Evolutionary conservation across 192 early-diverging fungal genomes (phyloP).

Genomic region (Coemansia sp.): DNA sequence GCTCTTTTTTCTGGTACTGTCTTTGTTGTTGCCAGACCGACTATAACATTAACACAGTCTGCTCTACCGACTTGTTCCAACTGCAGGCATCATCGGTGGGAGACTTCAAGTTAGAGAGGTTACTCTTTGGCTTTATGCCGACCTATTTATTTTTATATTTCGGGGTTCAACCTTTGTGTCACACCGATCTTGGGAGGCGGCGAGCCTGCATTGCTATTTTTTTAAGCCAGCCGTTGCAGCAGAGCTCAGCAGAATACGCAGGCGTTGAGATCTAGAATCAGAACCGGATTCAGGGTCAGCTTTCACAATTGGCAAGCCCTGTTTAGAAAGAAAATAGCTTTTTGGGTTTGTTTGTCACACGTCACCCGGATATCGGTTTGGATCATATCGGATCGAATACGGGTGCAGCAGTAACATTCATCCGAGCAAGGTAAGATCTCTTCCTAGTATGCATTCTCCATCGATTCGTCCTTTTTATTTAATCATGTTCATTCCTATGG

Average conservation of each 20-base stretch:
- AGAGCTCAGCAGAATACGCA: background rate
- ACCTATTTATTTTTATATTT: slow-evolving; percentile 1
- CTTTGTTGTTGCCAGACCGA: too few species aligned
- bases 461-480: background rate
- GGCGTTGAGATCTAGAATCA: background rate
- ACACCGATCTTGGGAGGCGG: too few species aligned
- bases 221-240: too few species aligned
- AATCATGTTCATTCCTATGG: too few species aligned
- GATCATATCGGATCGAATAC: background rate
- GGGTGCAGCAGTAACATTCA: background rate
- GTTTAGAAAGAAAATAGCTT: background rate
- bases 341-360: background rate
- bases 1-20: background rate
- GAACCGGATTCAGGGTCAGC: background rate
- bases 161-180: too few species aligned
- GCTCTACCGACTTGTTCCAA: too few species aligned
- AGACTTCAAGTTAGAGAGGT: background rate
- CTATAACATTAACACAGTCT: too few species aligned
- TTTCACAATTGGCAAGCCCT: background rate
- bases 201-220: too few species aligned
- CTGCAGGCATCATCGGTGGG: too few species aligned
- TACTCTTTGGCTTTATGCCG: slow-evolving; percentile 6
- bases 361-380: too few species aligned
- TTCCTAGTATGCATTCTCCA: background rate
- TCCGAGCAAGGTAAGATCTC: background rate